phyloP scores from a whole-genome alignment of 2,329 filamentous ascomycete genomes.

The Stemphylium vesicarium region DNA sequence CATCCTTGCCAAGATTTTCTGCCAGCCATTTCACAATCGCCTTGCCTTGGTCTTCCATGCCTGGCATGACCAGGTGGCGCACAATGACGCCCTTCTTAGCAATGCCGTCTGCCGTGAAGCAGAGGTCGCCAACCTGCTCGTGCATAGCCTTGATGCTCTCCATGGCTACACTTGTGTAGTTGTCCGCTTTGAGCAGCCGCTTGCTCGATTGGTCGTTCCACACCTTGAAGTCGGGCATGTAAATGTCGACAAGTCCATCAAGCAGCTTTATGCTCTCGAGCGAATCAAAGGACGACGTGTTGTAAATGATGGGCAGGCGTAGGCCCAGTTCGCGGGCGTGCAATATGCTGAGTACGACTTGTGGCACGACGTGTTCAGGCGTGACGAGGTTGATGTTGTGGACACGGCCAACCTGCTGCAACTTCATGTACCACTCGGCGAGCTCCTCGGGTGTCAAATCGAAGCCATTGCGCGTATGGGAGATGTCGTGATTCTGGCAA shows the following conservation, averaged over 20 bases:
- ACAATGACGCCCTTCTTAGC: constrained; percentile 79
- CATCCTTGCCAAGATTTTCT: constrained; percentile 72
- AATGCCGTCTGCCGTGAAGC: constrained; percentile 80
- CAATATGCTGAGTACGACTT: constrained; percentile 78
- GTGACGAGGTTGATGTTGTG: constrained; percentile 91
- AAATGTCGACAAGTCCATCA: constrained; percentile 83
- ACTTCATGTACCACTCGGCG: constrained; percentile 81
- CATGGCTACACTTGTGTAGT: constrained; percentile 73
- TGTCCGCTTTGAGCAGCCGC: constrained; percentile 76
- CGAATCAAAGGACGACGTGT: constrained; percentile 82
- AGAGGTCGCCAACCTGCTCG: constrained; percentile 79
- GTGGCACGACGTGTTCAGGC: constrained; percentile 84
- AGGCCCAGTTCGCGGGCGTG: constrained; percentile 74
- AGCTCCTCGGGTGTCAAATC: constrained; percentile 80
- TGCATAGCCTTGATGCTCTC: constrained; percentile 85
- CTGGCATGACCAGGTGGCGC: constrained; percentile 85
- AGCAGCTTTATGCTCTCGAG: constrained; percentile 73
- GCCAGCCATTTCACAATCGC: constrained; percentile 80
- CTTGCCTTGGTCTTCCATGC: constrained; percentile 73
- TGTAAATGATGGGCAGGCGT: constrained; percentile 78
- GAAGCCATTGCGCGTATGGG: constrained; percentile 80
- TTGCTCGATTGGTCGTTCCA: constrained; percentile 72
- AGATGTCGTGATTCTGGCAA: constrained; percentile 74
- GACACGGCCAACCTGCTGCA: constrained; percentile 79
- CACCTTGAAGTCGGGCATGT: constrained; percentile 87